Base-by-base conservation (phyloP, 805 yeast genomes). In the Yamadazyma takamatsuzukensis region DNA sequence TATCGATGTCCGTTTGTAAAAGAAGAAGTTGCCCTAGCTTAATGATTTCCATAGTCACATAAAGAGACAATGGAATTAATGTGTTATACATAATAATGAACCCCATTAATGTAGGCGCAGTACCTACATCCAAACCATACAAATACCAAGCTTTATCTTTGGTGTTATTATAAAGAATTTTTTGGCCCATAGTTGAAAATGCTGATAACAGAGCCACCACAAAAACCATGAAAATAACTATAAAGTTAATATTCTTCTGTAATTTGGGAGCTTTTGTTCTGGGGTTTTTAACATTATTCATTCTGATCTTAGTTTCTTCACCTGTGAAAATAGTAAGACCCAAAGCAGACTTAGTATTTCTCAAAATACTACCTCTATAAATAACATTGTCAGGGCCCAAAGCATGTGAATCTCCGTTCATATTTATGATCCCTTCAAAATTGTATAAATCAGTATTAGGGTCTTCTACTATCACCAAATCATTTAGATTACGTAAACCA, bases 71-170 rank as follows among this genome's bases (percentile, higher is more conserved):
- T 0, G 98, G 98, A 52, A 93, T 93, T 64, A 93, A 73, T 0
- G 98, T 93, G 55, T 93, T 93, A 64, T 83, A 90, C 97, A 93
- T 90, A 66, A 93, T 90, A 42, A 93, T 82, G 58, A 84, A 94
- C 2, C 97, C 88, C 96, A 93, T 89, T 30, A 93, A 70, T 0
- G 95, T 85, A 1, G 96, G 83, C 2, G 95, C 90, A 14, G 77
- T 73, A 15, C 95, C 94, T 0, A 82, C 95, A 44, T 84, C 93
- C 46, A 76, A 69, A 4, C 73, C 75, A 28, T 63, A 59, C 17
- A 88, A 56, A 51, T 89, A 94, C 97, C 97, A 88, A 15, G 61
- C 55, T 21, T 53, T 62, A 19, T 68, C 63, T 27, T 63, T 59
- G 21, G 61, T 51, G 5, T 53, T 50, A 7, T 65, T 54, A 48